phyloP scores from a whole-genome alignment of 768 basidiomycete species.

The Saitozyma sp. region DNA sequence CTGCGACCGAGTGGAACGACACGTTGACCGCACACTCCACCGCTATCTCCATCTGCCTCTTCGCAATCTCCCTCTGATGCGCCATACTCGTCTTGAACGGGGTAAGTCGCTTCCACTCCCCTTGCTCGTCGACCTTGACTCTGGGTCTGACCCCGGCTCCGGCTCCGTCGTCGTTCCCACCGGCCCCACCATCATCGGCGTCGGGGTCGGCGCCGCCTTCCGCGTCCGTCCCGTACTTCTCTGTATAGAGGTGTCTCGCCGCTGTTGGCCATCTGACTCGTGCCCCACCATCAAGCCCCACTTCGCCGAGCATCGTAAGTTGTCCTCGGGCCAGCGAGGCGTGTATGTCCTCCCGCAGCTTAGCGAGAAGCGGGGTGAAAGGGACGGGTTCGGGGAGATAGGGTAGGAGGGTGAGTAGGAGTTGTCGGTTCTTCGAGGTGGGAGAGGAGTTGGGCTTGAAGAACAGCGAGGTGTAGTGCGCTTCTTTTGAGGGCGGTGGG shows the following conservation, averaged over 20 bases:
- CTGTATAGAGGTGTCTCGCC: constrained; percentile 29
- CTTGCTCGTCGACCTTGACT: constrained; percentile 69
- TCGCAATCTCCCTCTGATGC: constrained; percentile 78
- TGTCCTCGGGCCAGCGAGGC: constrained; percentile 56
- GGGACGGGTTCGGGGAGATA: constrained; percentile 71
- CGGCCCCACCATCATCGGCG: neutral
- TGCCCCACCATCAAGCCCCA: constrained; percentile 75
- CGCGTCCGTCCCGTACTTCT: neutral
- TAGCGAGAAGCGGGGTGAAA: constrained; percentile 62
- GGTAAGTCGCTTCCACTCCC: constrained; percentile 72
- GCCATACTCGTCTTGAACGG: constrained; percentile 74
- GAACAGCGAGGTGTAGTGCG: constrained; percentile 76
- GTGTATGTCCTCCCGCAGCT: constrained; percentile 64
- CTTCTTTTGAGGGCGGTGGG: constrained; percentile 59
- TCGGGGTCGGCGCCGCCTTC: too few species aligned
- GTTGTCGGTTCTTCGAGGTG: constrained; percentile 47
- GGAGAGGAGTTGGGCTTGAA: constrained; percentile 50
- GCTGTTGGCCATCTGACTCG: constrained; percentile 38
- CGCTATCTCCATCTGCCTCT: constrained; percentile 82
- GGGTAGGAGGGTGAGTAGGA: constrained; percentile 64
- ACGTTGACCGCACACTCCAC: constrained; percentile 73
- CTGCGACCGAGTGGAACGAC: constrained; percentile 64
- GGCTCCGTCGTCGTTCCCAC: too few species aligned
- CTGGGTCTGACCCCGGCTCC: neutral
- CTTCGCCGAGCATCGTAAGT: constrained; percentile 83